phyloP scores from a whole-genome alignment of 768 basidiomycete genomes.

The Boletus rex-veris region DNA sequence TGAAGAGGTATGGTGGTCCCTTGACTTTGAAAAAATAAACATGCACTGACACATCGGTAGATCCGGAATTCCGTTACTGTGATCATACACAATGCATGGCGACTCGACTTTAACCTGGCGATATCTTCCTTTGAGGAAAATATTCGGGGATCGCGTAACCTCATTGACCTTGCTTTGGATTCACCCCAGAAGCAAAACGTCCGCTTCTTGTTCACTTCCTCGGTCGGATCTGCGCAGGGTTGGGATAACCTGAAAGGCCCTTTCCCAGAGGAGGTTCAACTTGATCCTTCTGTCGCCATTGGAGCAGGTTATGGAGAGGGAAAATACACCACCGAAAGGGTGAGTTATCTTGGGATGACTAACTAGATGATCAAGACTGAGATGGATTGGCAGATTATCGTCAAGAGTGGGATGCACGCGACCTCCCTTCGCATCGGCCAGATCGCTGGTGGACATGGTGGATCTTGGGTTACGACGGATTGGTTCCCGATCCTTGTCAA shows the following conservation, averaged over 20 bases:
- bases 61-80: conserved; percentile 32
- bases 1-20: conserved; percentile 9
- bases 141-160: conserved; percentile 37
- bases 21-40: not conserved
- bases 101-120: conserved; percentile 41
- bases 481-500: conserved; percentile 47
- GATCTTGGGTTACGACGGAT: conserved; percentile 43
- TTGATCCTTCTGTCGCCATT: conserved; percentile 32
- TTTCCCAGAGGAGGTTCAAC: conserved; percentile 35
- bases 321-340: conserved; percentile 43
- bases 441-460: conserved; percentile 38
- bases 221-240: conserved; percentile 33
- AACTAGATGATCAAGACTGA: not conserved
- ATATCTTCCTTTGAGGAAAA: conserved; percentile 43
- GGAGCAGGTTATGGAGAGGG: conserved; percentile 45
- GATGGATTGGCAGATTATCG: conserved; percentile 30
- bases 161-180: conserved; percentile 30
- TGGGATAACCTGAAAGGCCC: conserved; percentile 29
- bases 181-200: conserved; percentile 24
- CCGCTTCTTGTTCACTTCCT: conserved; percentile 41
- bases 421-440: conserved; percentile 46
- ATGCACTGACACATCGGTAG: conserved; percentile 14
- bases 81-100: conserved; percentile 45
- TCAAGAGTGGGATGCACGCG: conserved; percentile 34
- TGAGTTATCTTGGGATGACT: conserved; percentile 8